Percentiles rank a stretch among this genome's conserved stretches.
Evolutionary conservation across 805 yeast genomes (phyloP).

Genomic region (Wickerhamomyces sydowiorum): DNA sequence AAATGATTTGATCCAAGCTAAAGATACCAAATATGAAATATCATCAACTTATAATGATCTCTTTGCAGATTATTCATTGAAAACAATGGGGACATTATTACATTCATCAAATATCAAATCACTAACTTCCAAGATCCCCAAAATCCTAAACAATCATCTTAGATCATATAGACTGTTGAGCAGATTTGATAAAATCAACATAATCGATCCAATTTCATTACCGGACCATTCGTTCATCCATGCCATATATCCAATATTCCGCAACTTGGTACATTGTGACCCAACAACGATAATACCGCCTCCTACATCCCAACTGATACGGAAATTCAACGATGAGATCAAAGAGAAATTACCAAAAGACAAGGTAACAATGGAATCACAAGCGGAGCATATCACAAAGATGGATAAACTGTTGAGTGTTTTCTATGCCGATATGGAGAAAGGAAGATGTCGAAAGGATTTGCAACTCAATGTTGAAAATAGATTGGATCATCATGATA

Average conservation of each 20-base stretch:
- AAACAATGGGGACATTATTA: conserved; percentile 7
- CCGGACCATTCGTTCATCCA: conserved; percentile 13
- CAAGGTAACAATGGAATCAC: conserved; percentile 4
- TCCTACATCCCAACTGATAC: conserved; percentile 9
- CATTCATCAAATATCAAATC: conserved; percentile 11
- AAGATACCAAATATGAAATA: conserved; percentile 10
- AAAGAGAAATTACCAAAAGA: conserved; percentile 4
- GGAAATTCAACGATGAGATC: conserved; percentile 7
- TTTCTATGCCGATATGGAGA: neutral
- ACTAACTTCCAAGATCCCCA: conserved; percentile 9
- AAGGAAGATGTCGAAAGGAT: neutral
- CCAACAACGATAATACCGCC: conserved; percentile 5
- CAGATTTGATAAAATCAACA: conserved; percentile 6
- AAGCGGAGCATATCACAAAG: neutral
- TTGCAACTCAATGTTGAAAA: conserved; percentile 5
- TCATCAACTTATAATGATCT: conserved; percentile 3
- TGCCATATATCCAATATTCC: conserved; percentile 5
- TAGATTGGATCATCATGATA: neutral
- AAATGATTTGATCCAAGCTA: conserved; percentile 4
- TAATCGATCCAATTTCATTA: conserved; percentile 13
- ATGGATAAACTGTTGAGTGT: conserved; percentile 5
- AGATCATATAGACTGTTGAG: conserved; percentile 4
- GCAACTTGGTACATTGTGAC: conserved; percentile 8
- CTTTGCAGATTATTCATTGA: conserved; percentile 14
- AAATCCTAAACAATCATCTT: conserved; percentile 9